Evolutionary conservation across 2,329 filamentous ascomycete genomes (phyloP).

Genomic region (Ciborinia camelliae): DNA sequence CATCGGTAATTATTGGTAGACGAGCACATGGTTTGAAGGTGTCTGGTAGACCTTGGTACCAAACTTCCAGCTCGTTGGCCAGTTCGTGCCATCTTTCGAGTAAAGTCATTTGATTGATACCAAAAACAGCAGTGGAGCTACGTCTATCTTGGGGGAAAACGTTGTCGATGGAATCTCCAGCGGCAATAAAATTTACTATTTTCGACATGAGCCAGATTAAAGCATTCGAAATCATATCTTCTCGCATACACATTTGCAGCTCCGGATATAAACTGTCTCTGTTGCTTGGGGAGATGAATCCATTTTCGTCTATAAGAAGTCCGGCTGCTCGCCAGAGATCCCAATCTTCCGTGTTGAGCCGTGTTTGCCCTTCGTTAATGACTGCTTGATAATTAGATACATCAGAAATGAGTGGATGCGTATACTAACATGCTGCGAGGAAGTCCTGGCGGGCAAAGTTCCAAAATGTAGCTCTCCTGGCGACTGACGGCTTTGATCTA

Average conservation of each 20-base stretch:
- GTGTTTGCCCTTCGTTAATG: conserved; percentile 58
- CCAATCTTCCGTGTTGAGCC: conserved; percentile 60
- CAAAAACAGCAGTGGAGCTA: conserved; percentile 42
- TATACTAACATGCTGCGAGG: conserved; percentile 54
- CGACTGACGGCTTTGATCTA: conserved; percentile 47
- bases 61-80: conserved; percentile 54
- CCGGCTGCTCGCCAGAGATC: conserved; percentile 62
- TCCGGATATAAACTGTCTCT: conserved; percentile 40
- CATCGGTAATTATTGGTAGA: conserved; percentile 40
- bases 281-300: conserved; percentile 49
- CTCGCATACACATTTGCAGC: conserved; percentile 50
- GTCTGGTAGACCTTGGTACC: conserved; percentile 56
- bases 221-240: conserved; percentile 62
- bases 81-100: conserved; percentile 53
- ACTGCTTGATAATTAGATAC: conserved; percentile 36
- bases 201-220: conserved; percentile 65
- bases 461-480: conserved; percentile 60
- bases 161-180: conserved; percentile 49
- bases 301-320: conserved; percentile 52
- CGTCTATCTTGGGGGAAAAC: conserved; percentile 36
- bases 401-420: background rate
- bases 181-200: conserved; percentile 61
- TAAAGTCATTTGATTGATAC: conserved; percentile 47
- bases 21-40: conserved; percentile 57
- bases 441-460: conserved; percentile 65